Evolutionary conservation across 2,329 filamentous ascomycete genomes (phyloP).

Genomic region (Myriangium duriaei): DNA sequence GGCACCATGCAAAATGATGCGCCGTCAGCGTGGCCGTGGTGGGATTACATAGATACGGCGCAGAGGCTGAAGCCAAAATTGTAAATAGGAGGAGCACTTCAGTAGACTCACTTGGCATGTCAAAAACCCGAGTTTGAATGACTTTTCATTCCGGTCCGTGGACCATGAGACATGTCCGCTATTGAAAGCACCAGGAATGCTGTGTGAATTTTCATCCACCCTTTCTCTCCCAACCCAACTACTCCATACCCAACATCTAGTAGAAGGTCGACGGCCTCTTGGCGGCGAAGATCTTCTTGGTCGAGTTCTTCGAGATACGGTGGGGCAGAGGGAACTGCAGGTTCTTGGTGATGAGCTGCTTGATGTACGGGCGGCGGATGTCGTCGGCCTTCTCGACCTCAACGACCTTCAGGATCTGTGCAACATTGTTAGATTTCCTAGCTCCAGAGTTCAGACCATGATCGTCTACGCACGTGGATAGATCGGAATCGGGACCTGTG

Average conservation of each 20-base stretch:
- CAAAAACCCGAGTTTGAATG: constrained; percentile 5
- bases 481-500: constrained; percentile 97
- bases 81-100: constrained; percentile 13
- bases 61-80: constrained; percentile 25
- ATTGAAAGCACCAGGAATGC: constrained; percentile 1
- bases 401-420: constrained; percentile 91
- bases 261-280: constrained; percentile 95
- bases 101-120: no score
- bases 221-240: background rate
- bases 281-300: constrained; percentile 85
- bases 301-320: constrained; percentile 70
- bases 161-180: constrained; percentile 9
- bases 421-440: constrained; percentile 4
- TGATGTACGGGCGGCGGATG: constrained; percentile 98
- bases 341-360: constrained; percentile 89
- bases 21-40: constrained; percentile 55
- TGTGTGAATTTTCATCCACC: background rate
- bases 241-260: constrained; percentile 46
- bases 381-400: constrained; percentile 91
- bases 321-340: constrained; percentile 98
- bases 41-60: constrained; percentile 42
- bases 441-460: background rate
- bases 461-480: constrained; percentile 71
- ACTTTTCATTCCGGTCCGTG: constrained; percentile 9
- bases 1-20: constrained; percentile 48